Conservation (phyloP, 805 yeast genomes). For the Debaryomyces maramus region DNA sequence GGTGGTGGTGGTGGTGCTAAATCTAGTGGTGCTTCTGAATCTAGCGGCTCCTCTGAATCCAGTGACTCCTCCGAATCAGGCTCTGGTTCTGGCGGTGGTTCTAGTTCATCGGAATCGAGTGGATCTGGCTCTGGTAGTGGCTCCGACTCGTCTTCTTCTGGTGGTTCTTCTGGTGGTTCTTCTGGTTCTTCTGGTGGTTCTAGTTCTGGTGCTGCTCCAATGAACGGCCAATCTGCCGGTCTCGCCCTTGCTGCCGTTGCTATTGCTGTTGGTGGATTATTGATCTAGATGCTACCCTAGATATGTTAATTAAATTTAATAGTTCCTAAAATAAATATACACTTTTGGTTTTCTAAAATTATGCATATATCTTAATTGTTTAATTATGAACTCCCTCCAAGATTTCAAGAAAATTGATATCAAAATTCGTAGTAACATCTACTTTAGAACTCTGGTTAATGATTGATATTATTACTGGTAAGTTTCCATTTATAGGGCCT, state of each 20-base stretch:
- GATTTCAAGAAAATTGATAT: constrained; percentile 9
- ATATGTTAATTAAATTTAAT: no score
- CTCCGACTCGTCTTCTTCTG: constrained; percentile 6
- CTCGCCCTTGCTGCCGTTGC: constrained; percentile 19
- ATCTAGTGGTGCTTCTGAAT: no score
- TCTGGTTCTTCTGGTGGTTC: constrained; percentile 8
- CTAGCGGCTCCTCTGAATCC: constrained; percentile 7
- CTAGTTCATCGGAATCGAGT: neutral
- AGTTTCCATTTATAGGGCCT: constrained; percentile 1
- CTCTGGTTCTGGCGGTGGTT: constrained; percentile 4
- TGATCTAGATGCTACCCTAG: constrained; percentile 18
- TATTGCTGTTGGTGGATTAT: constrained; percentile 18
- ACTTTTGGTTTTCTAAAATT: no score
- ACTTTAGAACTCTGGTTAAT: constrained; percentile 9
- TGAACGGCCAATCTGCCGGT: constrained; percentile 4
- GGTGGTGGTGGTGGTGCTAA: no score
- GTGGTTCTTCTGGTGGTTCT: constrained; percentile 4
- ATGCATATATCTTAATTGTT: no score
- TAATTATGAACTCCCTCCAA: no score
- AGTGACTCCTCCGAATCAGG: no score
- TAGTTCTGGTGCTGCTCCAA: constrained; percentile 1
- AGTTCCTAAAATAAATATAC: no score
- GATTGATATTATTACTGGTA: constrained; percentile 18
- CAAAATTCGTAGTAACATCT: constrained; percentile 3
- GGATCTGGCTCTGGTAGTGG: constrained; percentile 3